Evolutionary conservation across 495 filamentous ascomycete species (phyloP).

Genomic region (Tuber borchii): DNA sequence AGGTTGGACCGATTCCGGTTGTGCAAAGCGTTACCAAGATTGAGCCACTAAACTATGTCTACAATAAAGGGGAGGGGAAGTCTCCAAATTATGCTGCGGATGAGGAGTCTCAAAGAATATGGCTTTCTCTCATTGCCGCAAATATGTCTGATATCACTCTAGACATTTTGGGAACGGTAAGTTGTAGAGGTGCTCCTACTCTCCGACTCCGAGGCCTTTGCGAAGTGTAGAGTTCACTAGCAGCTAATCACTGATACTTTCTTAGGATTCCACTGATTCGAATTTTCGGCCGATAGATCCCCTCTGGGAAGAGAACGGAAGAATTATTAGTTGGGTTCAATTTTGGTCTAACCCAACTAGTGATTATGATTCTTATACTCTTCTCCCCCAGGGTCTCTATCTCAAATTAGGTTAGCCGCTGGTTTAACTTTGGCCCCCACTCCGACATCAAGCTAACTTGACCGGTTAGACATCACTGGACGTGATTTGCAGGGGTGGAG

Average conservation of each 20-base stretch:
- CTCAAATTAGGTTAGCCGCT: constrained; percentile 16
- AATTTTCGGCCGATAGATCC: constrained; percentile 46
- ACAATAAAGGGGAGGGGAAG: constrained; percentile 45
- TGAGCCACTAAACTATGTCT: constrained; percentile 45
- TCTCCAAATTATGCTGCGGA: constrained; percentile 46
- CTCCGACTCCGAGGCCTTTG: constrained; percentile 42
- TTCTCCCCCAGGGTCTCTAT: constrained; percentile 46
- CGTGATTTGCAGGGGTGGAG: constrained; percentile 48
- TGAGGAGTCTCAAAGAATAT: constrained; percentile 34
- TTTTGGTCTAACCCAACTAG: constrained; percentile 44
- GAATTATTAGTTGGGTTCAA: constrained; percentile 45
- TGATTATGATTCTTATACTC: constrained; percentile 43
- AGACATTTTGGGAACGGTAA: constrained; percentile 38
- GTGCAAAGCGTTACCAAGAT: constrained; percentile 42
- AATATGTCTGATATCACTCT: constrained; percentile 44
- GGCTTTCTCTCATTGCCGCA: constrained; percentile 39
- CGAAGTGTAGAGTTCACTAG: not conserved
- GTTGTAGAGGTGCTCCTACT: constrained; percentile 20
- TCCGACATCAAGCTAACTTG: constrained; percentile 38
- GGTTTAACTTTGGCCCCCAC: not conserved
- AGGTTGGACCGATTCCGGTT: constrained; percentile 50
- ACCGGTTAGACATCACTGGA: constrained; percentile 47
- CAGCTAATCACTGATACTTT: constrained; percentile 35
- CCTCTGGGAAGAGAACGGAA: constrained; percentile 45
- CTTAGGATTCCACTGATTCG: constrained; percentile 44